Conservation (phyloP, 1,139 yeast species). For the Taphrina deformans region DNA sequence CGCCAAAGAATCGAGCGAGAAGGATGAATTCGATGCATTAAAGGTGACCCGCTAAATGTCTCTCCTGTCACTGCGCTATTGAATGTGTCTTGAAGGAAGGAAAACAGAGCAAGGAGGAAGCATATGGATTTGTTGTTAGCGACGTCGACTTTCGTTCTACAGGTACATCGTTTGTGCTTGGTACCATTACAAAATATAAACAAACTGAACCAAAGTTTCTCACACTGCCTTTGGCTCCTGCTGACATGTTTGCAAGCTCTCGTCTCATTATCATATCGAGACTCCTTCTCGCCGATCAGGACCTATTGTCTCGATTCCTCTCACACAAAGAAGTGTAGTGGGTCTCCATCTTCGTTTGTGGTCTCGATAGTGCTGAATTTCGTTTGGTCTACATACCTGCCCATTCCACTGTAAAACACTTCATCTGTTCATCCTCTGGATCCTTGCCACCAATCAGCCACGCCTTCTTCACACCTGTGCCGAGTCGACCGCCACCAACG, state of each 20-base stretch:
- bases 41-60: constrained; percentile 16
- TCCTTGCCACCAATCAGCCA: constrained; percentile 63
- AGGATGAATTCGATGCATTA: constrained; percentile 36
- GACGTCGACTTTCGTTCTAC: neutral
- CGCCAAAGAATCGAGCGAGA: constrained; percentile 32
- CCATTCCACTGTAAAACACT: constrained; percentile 70
- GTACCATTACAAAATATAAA: neutral
- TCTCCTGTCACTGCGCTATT: neutral
- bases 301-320: too few species aligned
- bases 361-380: too few species aligned
- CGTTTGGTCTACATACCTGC: constrained; percentile 74
- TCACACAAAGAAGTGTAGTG: too few species aligned
- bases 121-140: constrained; percentile 3
- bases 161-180: neutral
- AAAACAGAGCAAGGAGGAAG: neutral
- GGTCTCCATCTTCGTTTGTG: too few species aligned
- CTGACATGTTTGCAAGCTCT: too few species aligned
- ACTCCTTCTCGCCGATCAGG: too few species aligned
- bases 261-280: too few species aligned
- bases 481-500: constrained; percentile 81
- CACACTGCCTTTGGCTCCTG: too few species aligned
- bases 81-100: neutral
- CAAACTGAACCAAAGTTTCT: too few species aligned
- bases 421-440: constrained; percentile 39
- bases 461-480: constrained; percentile 87